Conservation (phyloP, 1,284 basidiomycete genomes). For the Trametes sp. region DNA sequence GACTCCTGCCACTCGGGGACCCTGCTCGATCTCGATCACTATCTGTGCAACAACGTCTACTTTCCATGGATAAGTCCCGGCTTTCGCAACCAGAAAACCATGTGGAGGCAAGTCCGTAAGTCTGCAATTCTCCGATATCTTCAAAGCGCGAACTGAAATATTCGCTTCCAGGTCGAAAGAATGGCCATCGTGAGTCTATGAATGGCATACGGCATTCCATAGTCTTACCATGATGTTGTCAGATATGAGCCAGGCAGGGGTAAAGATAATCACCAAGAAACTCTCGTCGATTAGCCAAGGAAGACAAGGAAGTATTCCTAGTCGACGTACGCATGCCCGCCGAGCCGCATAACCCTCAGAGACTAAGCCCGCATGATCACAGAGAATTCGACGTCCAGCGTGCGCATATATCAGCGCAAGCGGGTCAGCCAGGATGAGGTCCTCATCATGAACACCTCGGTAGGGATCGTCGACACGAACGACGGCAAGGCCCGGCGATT, state of each 20-base stretch:
- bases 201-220: no score
- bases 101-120: conserved; percentile 23
- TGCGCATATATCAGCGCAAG: conserved; percentile 23
- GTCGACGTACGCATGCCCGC: not conserved
- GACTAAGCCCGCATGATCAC: not conserved
- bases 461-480: conserved; percentile 17
- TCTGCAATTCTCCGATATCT: not conserved
- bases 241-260: conserved; percentile 13
- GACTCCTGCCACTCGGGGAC: conserved; percentile 59
- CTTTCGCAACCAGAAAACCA: conserved; percentile 34
- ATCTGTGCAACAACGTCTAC: conserved; percentile 54
- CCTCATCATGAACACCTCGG: conserved; percentile 21
- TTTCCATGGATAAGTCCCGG: conserved; percentile 57
- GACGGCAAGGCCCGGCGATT: conserved; percentile 23
- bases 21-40: conserved; percentile 53
- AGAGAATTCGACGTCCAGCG: conserved; percentile 14
- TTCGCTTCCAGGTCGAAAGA: conserved; percentile 21
- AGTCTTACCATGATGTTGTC: no score
- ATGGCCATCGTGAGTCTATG: conserved; percentile 17
- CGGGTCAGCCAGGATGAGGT: conserved; percentile 24
- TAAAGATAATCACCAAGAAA: conserved; percentile 10
- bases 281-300: not conserved
- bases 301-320: not conserved
- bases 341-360: not conserved
- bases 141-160: not conserved